Percentiles rank a stretch among this genome's conserved stretches.
phyloP scores from a whole-genome alignment of 2,329 filamentous ascomycete species.

The Aspergillus sp. region DNA sequence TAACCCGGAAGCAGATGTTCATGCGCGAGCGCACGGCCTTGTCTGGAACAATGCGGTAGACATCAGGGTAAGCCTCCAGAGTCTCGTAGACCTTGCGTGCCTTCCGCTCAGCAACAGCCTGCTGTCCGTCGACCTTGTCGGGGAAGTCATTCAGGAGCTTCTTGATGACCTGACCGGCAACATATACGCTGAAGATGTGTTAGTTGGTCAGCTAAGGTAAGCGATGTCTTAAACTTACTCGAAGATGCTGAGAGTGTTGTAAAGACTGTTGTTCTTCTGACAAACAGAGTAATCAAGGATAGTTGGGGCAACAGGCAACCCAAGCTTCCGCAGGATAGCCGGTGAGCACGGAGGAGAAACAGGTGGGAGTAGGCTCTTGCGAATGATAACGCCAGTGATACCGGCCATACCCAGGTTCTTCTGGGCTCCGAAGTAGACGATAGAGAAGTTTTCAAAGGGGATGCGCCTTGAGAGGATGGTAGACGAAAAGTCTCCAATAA shows the following conservation, averaged over 20 bases:
- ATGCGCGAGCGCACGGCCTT: constrained; percentile 78
- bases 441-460: constrained; percentile 55
- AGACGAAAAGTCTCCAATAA: constrained; percentile 90
- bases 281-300: constrained; percentile 82
- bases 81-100: constrained; percentile 72
- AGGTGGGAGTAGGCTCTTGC: constrained; percentile 75
- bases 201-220: background rate
- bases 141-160: constrained; percentile 66
- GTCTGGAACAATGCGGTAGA: constrained; percentile 78
- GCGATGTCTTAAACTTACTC: constrained; percentile 13
- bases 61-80: constrained; percentile 69
- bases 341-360: constrained; percentile 64
- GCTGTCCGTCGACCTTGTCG: constrained; percentile 72
- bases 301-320: constrained; percentile 58
- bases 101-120: constrained; percentile 72
- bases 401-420: constrained; percentile 90
- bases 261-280: constrained; percentile 84
- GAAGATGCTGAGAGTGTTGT: constrained; percentile 95
- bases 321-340: constrained; percentile 69
- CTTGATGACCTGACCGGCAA: constrained; percentile 85
- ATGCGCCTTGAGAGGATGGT: constrained; percentile 76
- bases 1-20: constrained; percentile 91
- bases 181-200: constrained; percentile 66
- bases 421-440: constrained; percentile 78
- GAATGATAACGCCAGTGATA: constrained; percentile 81